Conservation (phyloP, 805 yeast species). For the Yamadazyma paraphyllophila region DNA sequence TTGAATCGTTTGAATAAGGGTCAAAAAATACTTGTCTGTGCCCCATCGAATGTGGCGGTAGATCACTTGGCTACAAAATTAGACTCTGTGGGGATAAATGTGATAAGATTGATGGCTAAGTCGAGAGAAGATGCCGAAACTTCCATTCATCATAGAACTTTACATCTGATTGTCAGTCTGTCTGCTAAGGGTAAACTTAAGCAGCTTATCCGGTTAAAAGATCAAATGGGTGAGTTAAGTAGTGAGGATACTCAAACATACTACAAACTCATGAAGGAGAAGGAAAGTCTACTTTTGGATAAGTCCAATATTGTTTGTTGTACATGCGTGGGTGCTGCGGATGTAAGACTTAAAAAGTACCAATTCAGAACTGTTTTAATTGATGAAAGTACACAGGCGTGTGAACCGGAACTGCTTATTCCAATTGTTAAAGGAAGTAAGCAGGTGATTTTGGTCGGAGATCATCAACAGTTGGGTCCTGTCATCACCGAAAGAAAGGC, state of each 20-base stretch:
- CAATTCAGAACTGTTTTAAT: slow-evolving; percentile 77
- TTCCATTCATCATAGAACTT: slow-evolving; percentile 53
- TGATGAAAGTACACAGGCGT: slow-evolving; percentile 92
- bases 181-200: slow-evolving; percentile 55
- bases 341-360: slow-evolving; percentile 52
- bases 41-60: slow-evolving; percentile 94
- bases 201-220: slow-evolving; percentile 56
- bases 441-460: slow-evolving; percentile 89
- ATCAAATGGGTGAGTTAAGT: slow-evolving; percentile 68
- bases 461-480: slow-evolving; percentile 94
- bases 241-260: slow-evolving; percentile 45
- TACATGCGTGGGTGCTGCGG: slow-evolving; percentile 94
- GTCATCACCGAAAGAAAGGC: slow-evolving; percentile 79
- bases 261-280: slow-evolving; percentile 8
- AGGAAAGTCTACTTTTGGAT: slow-evolving; percentile 51
- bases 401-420: slow-evolving; percentile 88
- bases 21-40: slow-evolving; percentile 73
- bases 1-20: slow-evolving; percentile 59
- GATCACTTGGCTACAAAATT: slow-evolving; percentile 83
- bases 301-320: slow-evolving; percentile 79
- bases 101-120: slow-evolving; percentile 73
- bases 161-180: slow-evolving; percentile 51
- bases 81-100: slow-evolving; percentile 67
- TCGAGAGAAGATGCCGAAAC: slow-evolving; percentile 79
- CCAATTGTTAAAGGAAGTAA: slow-evolving; percentile 88